Evolutionary conservation across 164 flowering plant genomes (phyloP).

Genomic region (Dillenia suffruticosa): DNA sequence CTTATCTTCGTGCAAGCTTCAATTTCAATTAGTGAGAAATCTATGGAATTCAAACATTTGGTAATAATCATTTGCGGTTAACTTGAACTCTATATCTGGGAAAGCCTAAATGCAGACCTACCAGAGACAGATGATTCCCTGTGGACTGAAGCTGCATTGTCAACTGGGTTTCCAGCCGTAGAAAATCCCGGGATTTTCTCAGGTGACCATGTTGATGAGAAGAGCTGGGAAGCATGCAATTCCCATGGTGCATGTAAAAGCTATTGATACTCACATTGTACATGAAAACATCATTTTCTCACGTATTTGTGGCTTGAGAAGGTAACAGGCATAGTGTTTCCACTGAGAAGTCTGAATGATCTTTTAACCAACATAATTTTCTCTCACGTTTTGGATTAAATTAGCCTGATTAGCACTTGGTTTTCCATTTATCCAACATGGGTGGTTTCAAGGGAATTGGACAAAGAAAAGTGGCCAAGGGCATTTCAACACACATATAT

Average conservation of each 20-base stretch:
- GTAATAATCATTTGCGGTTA: no score
- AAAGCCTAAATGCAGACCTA: slow-evolving; percentile 23
- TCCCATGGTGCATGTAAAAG: slow-evolving; percentile 20
- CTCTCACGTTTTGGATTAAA: no score
- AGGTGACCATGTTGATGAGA: slow-evolving; percentile 17
- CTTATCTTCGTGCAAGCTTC: no score
- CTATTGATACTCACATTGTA: no score
- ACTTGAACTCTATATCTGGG: no score
- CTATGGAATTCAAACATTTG: no score
- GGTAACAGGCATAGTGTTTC: no score
- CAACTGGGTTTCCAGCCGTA: slow-evolving; percentile 21
- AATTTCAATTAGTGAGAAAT: no score
- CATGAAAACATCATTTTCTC: no score
- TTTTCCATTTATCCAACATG: not conserved
- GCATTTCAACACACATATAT: not conserved
- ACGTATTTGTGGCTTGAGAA: no score
- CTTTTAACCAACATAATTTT: no score
- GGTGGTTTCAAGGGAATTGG: not conserved
- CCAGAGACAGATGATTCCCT: slow-evolving; percentile 41
- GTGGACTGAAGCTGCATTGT: slow-evolving; percentile 46
- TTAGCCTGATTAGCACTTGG: no score
- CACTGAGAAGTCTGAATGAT: not conserved
- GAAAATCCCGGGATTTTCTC: slow-evolving; percentile 10
- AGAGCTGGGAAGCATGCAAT: slow-evolving; percentile 22
- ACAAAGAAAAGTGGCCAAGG: not conserved